Conservation (phyloP, 129 eudicot genomes). For the Tagetes patula region DNA sequence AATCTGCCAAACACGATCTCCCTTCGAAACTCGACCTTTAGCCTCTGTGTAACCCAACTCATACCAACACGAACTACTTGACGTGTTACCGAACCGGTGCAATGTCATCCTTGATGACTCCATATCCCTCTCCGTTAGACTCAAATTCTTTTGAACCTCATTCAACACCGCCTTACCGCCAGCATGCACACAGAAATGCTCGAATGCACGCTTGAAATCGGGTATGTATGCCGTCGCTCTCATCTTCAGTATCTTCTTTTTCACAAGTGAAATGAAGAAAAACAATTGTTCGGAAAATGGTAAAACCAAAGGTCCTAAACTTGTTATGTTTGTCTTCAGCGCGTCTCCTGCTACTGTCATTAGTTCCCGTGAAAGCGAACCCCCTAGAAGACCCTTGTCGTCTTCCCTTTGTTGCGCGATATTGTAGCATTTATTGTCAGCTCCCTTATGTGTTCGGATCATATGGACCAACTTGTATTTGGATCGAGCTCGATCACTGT, state of each 20-base stretch:
- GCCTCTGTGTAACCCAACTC: conserved; percentile 11
- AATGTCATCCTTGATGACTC: conserved; percentile 22
- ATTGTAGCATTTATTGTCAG: conserved; percentile 3
- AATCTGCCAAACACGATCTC: conserved; percentile 25
- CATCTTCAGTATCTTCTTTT: conserved; percentile 7
- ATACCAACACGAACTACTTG: conserved; percentile 14
- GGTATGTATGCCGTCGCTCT: conserved; percentile 19
- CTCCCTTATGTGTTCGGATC: background rate
- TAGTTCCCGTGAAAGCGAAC: background rate
- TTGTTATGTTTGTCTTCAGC: conserved; percentile 18
- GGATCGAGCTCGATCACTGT: background rate
- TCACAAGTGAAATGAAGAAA: background rate
- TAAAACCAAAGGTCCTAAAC: conserved; percentile 20
- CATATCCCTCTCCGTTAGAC: conserved; percentile 12
- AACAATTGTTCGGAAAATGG: conserved; percentile 14
- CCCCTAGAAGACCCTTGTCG: background rate
- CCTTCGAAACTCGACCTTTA: conserved; percentile 13
- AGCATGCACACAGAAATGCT: conserved; percentile 22
- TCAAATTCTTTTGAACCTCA: conserved; percentile 11
- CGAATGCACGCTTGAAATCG: conserved; percentile 11
- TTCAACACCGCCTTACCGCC: conserved; percentile 10
- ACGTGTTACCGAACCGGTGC: conserved; percentile 18
- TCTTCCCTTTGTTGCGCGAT: conserved; percentile 4
- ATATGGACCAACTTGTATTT: conserved; percentile 11
- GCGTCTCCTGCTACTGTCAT: conserved; percentile 10